Evolutionary conservation across 2,329 filamentous ascomycete species (phyloP).

Genomic region (Fusarium sp.): DNA sequence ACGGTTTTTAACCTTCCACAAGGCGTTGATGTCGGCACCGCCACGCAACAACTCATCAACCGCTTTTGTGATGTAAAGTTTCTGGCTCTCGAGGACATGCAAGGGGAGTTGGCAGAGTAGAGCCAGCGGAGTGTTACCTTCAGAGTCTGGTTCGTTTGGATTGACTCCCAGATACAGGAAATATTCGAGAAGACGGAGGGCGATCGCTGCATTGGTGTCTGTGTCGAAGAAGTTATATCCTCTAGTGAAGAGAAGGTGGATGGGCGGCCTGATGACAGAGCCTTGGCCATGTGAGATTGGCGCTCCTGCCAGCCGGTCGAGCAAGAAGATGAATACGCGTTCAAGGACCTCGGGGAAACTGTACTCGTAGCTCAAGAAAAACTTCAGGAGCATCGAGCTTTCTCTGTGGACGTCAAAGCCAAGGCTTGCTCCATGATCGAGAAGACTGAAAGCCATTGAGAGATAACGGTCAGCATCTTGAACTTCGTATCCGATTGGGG

Average conservation of each 20-base stretch:
- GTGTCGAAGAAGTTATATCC: background rate
- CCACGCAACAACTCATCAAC: too few species aligned
- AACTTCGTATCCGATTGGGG: background rate
- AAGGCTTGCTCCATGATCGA: background rate
- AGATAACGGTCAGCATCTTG: background rate
- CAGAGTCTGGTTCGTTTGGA: constrained; percentile 5
- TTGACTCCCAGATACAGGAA: constrained; percentile 3
- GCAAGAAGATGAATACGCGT: background rate
- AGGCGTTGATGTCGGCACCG: too few species aligned
- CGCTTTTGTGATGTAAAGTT: too few species aligned
- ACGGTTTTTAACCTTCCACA: too few species aligned
- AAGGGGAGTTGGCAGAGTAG: constrained; percentile 9
- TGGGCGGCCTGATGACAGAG: background rate
- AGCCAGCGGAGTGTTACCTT: background rate
- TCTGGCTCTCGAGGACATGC: too few species aligned
- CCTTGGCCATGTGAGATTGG: background rate
- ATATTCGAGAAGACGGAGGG: background rate
- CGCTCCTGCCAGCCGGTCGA: background rate
- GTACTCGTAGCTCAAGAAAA: background rate
- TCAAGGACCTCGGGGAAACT: too few species aligned
- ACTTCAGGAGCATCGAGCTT: background rate
- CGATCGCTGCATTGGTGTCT: background rate
- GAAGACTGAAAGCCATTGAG: background rate
- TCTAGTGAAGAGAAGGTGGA: background rate
- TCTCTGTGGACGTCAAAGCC: background rate